phyloP scores from a whole-genome alignment of 768 basidiomycete species.

The Crassisporium funariophilum region DNA sequence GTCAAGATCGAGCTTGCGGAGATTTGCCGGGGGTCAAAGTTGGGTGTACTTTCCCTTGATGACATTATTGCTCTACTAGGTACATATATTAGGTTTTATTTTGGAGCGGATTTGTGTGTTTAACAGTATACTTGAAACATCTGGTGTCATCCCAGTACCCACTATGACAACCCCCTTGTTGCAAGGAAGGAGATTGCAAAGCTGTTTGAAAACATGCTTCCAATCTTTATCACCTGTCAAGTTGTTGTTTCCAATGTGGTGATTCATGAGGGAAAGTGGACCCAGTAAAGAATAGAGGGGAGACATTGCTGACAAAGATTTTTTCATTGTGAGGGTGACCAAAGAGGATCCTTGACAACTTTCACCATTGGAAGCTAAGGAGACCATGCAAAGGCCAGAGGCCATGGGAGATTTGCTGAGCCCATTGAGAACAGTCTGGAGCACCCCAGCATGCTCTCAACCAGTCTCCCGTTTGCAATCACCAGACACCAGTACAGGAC shows the following conservation, averaged over 20 bases:
- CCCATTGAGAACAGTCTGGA: slow-evolving; percentile 16
- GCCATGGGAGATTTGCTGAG: slow-evolving; percentile 6
- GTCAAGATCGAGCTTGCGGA: too few relatives aligned
- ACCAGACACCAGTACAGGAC: slow-evolving; percentile 28
- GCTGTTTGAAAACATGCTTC: slow-evolving; percentile 32
- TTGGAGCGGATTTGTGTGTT: too few relatives aligned
- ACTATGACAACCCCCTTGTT: too few relatives aligned
- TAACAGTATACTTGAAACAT: too few relatives aligned
- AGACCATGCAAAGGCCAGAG: slow-evolving; percentile 20
- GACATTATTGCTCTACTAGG: too few relatives aligned
- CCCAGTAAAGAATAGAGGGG: slow-evolving; percentile 20
- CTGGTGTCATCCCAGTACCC: too few relatives aligned
- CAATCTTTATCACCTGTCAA: slow-evolving; percentile 33
- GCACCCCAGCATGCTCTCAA: slow-evolving; percentile 15
- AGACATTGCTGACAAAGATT: slow-evolving; percentile 11
- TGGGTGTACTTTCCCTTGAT: too few relatives aligned
- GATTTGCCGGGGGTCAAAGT: too few relatives aligned
- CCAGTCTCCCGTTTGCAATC: slow-evolving; percentile 32
- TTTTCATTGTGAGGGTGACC: slow-evolving; percentile 18
- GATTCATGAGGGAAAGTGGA: slow-evolving; percentile 23
- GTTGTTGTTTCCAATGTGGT: slow-evolving; percentile 30
- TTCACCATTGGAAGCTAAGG: slow-evolving; percentile 28
- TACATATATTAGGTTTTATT: too few relatives aligned
- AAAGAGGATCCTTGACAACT: slow-evolving; percentile 22
- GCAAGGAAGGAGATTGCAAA: slow-evolving; percentile 25